Base-by-base conservation (phyloP, 345 rosid species). In the Viola odorata region DNA sequence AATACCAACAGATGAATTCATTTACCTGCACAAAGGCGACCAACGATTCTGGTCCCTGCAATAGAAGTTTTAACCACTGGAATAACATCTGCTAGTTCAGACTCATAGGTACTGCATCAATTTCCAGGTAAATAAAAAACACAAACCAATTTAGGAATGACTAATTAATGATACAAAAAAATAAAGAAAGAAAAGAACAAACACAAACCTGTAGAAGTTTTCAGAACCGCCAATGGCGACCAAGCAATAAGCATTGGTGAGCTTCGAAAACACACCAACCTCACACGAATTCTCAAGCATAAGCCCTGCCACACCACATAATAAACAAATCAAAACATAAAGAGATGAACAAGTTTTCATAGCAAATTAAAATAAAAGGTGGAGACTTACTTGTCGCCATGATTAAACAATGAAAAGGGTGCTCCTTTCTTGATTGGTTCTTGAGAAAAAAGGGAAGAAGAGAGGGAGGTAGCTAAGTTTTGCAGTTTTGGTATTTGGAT, bases 61-160 rank as follows among this genome's bases (percentile, higher is more conserved):
- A 94, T 72, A 51, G 97, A 87, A 16, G 99, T 86, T 71, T 94
- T 94, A 64, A 87, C 88, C 45, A 90, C 91, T 15, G 99, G 99
- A 60, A 94, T 83, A 44, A 70, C 89, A 77, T 77, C 96, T 0
- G 90, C 88, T 40, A 94, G 67, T 72, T 94, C 97, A 0, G 88
- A 13, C 80, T 94, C 99, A 62, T 87, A 90, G 3, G 83, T 55
- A 66, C 99, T 88, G 71, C 45, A 52, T 5, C 50, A 44, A 49
- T 67, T 23, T 23, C 32, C 9, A 32, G 7, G 3, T n/a, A 56
- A 40, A 15, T 4, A 57, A 37, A 41, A 42, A 15, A 1, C 37
- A 51, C 3, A 36, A 53, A 45, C 60, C 9, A 51, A 8, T 14
- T 23, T 14, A 9, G 6, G 37, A 32, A 17, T 12, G 37, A 41